Evolutionary conservation across 2,329 filamentous ascomycete genomes (phyloP), one percentile per base, ranked within the genome.

Genomic region (Exophiala bonariae): DNA sequence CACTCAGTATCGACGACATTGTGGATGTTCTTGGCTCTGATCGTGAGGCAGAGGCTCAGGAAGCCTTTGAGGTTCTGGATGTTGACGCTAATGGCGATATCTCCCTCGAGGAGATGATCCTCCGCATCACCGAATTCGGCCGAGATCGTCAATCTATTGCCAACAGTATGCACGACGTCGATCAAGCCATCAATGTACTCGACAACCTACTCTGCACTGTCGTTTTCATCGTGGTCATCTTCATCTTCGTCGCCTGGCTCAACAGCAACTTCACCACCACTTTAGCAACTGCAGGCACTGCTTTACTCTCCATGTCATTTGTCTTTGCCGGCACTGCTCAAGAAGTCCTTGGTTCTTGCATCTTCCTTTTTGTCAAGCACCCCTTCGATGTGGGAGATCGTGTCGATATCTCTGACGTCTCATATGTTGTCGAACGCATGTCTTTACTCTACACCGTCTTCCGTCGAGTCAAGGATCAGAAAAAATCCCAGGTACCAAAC

Each of bases 331-430:
- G 86, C 46, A 96, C 91, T 1, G 85, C 86, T 3, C 91, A 96
- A 69, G 93, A 99, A 68, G 87, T 99, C 55, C 81, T 99, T n/a
- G 92, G 92, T 62, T 96, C 91, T 30, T 97, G 92, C 74, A 96
- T 99, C 62, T 99, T 99, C 75, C 75, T 99, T 1, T 99, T 99
- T 62, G 89, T 97, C 74, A 99, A 99, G 75, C 93, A 99, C 66
- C 92, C 93, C 0, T 97, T 87, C 66, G 93, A 99, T 65, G 90
- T 97, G 17, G 91, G 92, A 52, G 93, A 99, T 66, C 85, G 93
- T 19, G 88, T 97, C 34, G 90, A 96, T 60, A 86, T 97, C 55
- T 72, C 66, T 42, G 66, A 66, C 11, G 78, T 85, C 56, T 78
- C 83, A 59, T 82, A 95, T 58, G 77, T 89, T 3, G 93, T 99